These are phyloP conservation scores for Paracoccidioides lutzii DNA, from an alignment of 2,329 filamentous ascomycete species.

Conservation along the genomic window DNA sequence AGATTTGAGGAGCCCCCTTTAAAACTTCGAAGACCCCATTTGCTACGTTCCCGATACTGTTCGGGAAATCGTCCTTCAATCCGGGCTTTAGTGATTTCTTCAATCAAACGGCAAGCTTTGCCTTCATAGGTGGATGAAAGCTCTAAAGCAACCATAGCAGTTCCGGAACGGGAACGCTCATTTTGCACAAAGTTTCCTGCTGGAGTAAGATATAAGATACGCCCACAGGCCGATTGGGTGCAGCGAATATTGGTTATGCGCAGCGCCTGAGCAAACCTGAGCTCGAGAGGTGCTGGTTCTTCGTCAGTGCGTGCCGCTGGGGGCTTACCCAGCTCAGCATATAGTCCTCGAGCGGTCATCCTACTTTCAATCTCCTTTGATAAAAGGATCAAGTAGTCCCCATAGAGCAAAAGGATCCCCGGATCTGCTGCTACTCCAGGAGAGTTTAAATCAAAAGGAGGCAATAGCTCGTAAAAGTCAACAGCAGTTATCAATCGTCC, in stretches of 20 bases:
- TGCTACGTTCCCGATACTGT: constrained; percentile 63
- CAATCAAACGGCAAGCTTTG: constrained; percentile 61
- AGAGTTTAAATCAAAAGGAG: constrained; percentile 50
- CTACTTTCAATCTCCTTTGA: constrained; percentile 53
- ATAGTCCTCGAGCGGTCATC: constrained; percentile 59
- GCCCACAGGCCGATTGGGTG: constrained; percentile 35
- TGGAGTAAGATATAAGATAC: constrained; percentile 26
- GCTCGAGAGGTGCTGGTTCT: constrained; percentile 42
- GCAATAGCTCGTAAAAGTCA: constrained; percentile 63
- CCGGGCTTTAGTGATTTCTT: constrained; percentile 76
- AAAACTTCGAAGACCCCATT: constrained; percentile 66
- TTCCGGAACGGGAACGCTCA: constrained; percentile 6
- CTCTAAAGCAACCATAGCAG: constrained; percentile 52
- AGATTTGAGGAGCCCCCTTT: constrained; percentile 46
- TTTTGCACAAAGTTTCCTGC: constrained; percentile 11
- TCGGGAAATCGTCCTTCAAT: constrained; percentile 78
- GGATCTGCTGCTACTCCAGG: constrained; percentile 32
- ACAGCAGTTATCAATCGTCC: constrained; percentile 70
- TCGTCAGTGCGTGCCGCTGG: constrained; percentile 27
- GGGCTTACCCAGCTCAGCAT: constrained; percentile 76
- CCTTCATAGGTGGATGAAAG: constrained; percentile 66
- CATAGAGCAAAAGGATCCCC: constrained; percentile 71
- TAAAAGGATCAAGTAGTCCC: constrained; percentile 65
- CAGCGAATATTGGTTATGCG: constrained; percentile 57
- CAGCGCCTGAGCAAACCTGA: constrained; percentile 64